A percentile compares a stretch with the other conserved stretches of the same genome.
Conservation (phyloP, 257 asterid genomes). For the Solanum ahanhuiri region DNA sequence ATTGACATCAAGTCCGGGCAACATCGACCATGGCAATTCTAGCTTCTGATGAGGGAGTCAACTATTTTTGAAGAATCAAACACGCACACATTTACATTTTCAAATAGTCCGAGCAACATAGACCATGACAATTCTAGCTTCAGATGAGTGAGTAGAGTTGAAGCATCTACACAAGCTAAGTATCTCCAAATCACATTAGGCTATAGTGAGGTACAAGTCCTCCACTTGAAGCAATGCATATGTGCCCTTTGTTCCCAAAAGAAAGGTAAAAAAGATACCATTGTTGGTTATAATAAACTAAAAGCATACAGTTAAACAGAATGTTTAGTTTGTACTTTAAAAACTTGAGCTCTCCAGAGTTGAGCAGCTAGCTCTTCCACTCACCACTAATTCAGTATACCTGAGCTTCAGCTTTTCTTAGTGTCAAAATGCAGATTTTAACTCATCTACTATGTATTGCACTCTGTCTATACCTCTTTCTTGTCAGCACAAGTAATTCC, state of each 20-base stretch:
- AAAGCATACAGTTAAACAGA: neutral
- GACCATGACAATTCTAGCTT: neutral
- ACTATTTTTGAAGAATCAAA: neutral
- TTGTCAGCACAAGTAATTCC: conserved; percentile 31
- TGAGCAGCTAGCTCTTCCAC: neutral
- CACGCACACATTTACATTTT: neutral
- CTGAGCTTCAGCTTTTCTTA: neutral
- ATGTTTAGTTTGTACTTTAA: neutral
- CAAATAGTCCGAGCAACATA: neutral
- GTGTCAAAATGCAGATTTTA: conserved; percentile 22
- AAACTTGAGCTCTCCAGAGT: neutral
- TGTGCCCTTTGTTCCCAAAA: conserved; percentile 16
- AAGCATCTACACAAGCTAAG: neutral
- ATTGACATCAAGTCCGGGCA: neutral
- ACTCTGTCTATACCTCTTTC: conserved; percentile 22
- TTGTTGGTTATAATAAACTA: neutral
- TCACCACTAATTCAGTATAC: neutral
- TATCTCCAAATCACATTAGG: neutral
- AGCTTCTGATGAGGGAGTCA: neutral
- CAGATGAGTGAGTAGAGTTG: neutral
- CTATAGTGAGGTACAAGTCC: conserved; percentile 18
- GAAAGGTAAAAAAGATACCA: conserved; percentile 1
- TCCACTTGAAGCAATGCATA: conserved; percentile 50
- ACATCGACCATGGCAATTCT: neutral
- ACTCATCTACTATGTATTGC: conserved; percentile 6